A percentile compares a stretch with the other conserved stretches of the same genome.
Conservation (phyloP, 164 flowering plant genomes). For the Macadamia tetraphylla region DNA sequence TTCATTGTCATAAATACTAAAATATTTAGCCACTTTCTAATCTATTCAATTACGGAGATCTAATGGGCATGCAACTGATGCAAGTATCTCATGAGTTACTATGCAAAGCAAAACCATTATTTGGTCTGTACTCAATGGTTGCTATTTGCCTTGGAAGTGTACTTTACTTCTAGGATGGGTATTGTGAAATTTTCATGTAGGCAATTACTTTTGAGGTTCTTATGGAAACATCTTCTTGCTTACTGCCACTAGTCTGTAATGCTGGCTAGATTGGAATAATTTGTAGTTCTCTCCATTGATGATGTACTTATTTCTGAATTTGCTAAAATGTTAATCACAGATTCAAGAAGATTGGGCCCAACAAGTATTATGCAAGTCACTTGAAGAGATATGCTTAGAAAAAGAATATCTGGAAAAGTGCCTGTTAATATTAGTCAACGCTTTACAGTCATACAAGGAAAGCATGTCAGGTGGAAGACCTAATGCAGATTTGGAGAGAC, state of each 20-base stretch:
- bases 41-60: not conserved
- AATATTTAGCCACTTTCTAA: too few relatives aligned
- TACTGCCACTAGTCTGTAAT: not conserved
- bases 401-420: constrained; percentile 79
- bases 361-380: constrained; percentile 48
- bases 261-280: not conserved
- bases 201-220: not conserved
- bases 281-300: not conserved
- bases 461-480: constrained; percentile 18
- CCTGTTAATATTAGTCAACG: constrained; percentile 53
- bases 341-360: constrained; percentile 37
- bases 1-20: not conserved
- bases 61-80: too few relatives aligned
- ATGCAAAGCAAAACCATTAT: not conserved
- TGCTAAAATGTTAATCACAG: constrained; percentile 18
- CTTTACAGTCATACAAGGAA: constrained; percentile 49
- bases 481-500: constrained; percentile 28
- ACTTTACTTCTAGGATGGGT: not conserved
- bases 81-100: not conserved
- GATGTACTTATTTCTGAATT: not conserved
- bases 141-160: too few relatives aligned
- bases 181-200: not conserved
- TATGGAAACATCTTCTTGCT: not conserved
- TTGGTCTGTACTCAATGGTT: too few relatives aligned
- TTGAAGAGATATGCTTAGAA: constrained; percentile 66